Base-by-base conservation (phyloP, 2,329 filamentous ascomycete species). In the Ambrosiella cleistominuta region DNA sequence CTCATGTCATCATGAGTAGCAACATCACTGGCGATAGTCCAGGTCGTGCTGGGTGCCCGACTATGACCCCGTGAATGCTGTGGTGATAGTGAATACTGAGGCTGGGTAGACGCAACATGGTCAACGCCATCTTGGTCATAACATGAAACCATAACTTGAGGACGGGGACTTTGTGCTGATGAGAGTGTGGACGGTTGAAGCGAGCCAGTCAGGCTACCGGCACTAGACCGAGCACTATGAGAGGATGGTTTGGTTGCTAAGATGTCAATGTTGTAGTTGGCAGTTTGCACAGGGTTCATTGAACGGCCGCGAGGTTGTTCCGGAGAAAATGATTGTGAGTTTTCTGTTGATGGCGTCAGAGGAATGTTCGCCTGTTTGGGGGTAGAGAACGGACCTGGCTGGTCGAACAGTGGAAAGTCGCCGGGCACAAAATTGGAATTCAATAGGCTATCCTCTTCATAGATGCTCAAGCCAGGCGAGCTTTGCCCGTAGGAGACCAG, bases 1-100 rank as follows among this genome's bases (percentile, higher is more conserved):
- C 59, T 57, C 35, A 45, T 55, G 17, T 57, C 56, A 45, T 54
- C 56, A 7, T 60, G 56, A 39, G 54, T 60, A 4, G 58, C 58
- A 15, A 47, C 50, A 47, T 60, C 58, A 27, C 58, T 60, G 15
- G 58, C 58, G 47, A 60, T 53, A 49, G 54, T 60, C 2, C 39
- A 42, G 39, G 54, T 49, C 13, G 47, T 39, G n/a, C 58, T 58
- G 36, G 17, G 35, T 36, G 44, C 36, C 9, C 57, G 45, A n/a
- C 15, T 44, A 12, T 39, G n/a, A 17, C 55, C 15, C 27, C 36
- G 47, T 12, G 27, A 12, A 17, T 13, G 42, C 2, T 17, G 19
- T 9, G 44, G 13, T 2, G 37, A 9, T 5, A 40, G 38, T 4
- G 38, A 19, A 17, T 39, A 19, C 27, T 39, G 27, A n/a, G 50